These are phyloP conservation scores for Quercus dentata DNA, from an alignment of 306 rosid genomes.

Conservation along the genomic window DNA sequence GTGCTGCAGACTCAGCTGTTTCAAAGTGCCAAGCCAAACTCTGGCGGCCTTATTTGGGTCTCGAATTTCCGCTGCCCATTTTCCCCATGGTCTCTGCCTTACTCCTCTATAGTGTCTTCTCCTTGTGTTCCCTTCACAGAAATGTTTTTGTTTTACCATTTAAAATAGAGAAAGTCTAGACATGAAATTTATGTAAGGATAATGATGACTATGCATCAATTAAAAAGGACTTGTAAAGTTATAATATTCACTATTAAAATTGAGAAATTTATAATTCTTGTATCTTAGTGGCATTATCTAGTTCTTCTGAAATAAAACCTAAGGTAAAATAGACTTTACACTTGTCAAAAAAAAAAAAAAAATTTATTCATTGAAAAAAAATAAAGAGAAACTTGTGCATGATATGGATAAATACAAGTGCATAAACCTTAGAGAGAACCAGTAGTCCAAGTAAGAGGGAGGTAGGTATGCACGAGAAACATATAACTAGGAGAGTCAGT, in stretches of 20 bases:
- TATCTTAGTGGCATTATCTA: too few species aligned
- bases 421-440: background rate
- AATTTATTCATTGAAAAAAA: too few species aligned
- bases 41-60: slow-evolving; percentile 79
- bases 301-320: too few species aligned
- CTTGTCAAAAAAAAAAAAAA: too few species aligned
- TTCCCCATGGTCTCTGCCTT: slow-evolving; percentile 92
- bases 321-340: too few species aligned
- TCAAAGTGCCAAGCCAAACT: slow-evolving; percentile 88
- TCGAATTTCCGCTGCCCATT: slow-evolving; percentile 91
- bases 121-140: slow-evolving; percentile 32
- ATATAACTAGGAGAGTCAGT: background rate
- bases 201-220: background rate
- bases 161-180: too few species aligned
- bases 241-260: background rate
- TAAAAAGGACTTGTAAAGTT: background rate
- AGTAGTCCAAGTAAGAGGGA: background rate
- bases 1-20: slow-evolving; percentile 81
- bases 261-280: background rate
- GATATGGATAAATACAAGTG: too few species aligned
- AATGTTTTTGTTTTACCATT: background rate
- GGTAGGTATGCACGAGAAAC: background rate
- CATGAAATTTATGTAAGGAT: too few species aligned
- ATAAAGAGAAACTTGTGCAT: too few species aligned
- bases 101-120: slow-evolving; percentile 88